Evolutionary conservation across 2,329 filamentous ascomycete species (phyloP).

Genomic region (Pseudogymnoascus sp.): DNA sequence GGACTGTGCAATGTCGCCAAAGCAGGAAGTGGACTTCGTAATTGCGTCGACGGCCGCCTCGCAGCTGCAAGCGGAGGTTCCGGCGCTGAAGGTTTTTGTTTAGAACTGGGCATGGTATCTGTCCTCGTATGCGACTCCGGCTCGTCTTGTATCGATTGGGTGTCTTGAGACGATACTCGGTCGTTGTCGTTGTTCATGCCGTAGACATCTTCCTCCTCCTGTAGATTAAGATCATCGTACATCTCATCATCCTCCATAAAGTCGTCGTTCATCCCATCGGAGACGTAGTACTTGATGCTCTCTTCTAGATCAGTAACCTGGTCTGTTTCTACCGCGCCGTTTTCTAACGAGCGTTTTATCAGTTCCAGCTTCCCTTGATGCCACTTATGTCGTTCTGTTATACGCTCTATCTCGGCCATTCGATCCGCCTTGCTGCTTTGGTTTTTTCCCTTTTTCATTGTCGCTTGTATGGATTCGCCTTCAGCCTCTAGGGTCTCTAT

Average conservation of each 20-base stretch:
- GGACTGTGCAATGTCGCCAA: slow-evolving; percentile 82
- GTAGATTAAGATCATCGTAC: slow-evolving; percentile 88
- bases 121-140: slow-evolving; percentile 50
- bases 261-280: slow-evolving; percentile 80
- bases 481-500: slow-evolving; percentile 92
- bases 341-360: slow-evolving; percentile 82
- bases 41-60: slow-evolving; percentile 75
- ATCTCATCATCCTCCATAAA: slow-evolving; percentile 91
- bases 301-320: slow-evolving; percentile 87
- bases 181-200: slow-evolving; percentile 77
- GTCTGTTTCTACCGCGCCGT: slow-evolving; percentile 80
- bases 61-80: slow-evolving; percentile 50
- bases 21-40: slow-evolving; percentile 91
- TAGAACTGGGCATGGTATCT: slow-evolving; percentile 38
- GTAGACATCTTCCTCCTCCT: slow-evolving; percentile 84
- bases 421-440: slow-evolving; percentile 77
- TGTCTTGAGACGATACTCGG: slow-evolving; percentile 88
- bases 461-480: slow-evolving; percentile 75
- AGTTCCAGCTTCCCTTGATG: slow-evolving; percentile 90
- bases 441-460: slow-evolving; percentile 92
- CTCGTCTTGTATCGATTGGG: slow-evolving; percentile 87
- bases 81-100: slow-evolving; percentile 44
- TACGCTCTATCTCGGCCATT: slow-evolving; percentile 74
- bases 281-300: slow-evolving; percentile 89
- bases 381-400: slow-evolving; percentile 92